Evolutionary conservation across 495 filamentous ascomycete species (phyloP), one percentile per base, ranked within the genome.

Genomic region (Xylaria flabelliformis): DNA sequence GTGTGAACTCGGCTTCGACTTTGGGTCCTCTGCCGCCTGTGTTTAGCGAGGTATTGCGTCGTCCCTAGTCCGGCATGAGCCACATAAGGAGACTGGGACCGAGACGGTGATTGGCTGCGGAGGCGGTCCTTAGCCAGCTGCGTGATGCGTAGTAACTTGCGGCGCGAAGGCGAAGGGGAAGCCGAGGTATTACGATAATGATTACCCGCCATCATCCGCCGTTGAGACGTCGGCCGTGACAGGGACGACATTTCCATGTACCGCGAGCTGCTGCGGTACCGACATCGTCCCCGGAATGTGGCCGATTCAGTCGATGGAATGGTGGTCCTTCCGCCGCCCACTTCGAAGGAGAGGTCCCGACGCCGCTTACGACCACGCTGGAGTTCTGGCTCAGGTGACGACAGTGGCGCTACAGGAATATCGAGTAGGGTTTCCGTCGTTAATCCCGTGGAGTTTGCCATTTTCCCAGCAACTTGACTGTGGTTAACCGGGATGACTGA

Each of bases 221-320:
- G 62, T 56, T 72, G 70, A 21, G 70, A 72, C 1, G 62, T 66
- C 15, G 70, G 63, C 15, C 70, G 70, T 50, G 70, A 71, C 21
- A 64, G 46, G 15, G 69, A 71, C 4, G 78, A 76, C n/a, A 71
- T 46, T 26, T 80, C 75, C 32, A 80, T 26, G 51, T 72, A 72
- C 24, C 81, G 72, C 42, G 80, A 82, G 24, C 75, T 78, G 17
- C 81, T 83, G 34, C 82, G 81, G 59, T 79, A 75, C 34, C 82
- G 77, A 55, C 77, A 76, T 24, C 82, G 82, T 42, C 82, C 82
- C 51, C 82, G 78, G 50, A 80, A 79, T 32, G 78, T 81, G 63
- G 78, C 75, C 51, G 82, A 83, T 34, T 83, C 82, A 29, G 74
- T 74, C 12, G 81, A 81, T n/a, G 76, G 76, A 10, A 75, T 72